Percentiles rank a stretch among this genome's conserved stretches.
Evolutionary conservation across 2,329 filamentous ascomycete species (phyloP).

Genomic region (Gaeumannomyces tritici): DNA sequence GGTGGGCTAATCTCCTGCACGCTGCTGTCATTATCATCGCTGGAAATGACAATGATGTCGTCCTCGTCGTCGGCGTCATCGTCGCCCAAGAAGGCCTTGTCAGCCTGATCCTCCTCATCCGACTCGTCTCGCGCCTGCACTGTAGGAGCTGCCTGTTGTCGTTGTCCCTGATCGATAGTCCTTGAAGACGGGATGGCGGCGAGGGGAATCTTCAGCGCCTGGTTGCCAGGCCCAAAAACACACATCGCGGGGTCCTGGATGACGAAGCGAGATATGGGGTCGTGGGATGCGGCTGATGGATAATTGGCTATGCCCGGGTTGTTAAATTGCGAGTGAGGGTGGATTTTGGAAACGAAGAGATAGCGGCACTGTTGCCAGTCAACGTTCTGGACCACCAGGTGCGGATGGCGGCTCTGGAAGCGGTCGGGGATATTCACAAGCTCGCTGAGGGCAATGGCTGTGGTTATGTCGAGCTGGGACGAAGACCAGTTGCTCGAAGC

Average conservation of each 20-base stretch:
- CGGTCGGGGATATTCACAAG: constrained; percentile 63
- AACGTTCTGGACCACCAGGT: constrained; percentile 63
- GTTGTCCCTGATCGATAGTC: background rate
- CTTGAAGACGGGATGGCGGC: constrained; percentile 1
- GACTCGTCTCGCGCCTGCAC: background rate
- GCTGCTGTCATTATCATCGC: constrained; percentile 14
- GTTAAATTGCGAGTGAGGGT: background rate
- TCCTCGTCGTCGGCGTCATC: background rate
- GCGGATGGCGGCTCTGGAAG: constrained; percentile 46
- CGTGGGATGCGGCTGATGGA: background rate
- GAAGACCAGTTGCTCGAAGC: constrained; percentile 44
- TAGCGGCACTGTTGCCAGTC: constrained; percentile 91
- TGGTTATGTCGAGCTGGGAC: constrained; percentile 50
- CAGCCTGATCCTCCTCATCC: background rate
- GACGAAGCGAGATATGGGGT: background rate
- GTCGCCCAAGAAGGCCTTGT: background rate
- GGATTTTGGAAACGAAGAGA: constrained; percentile 47
- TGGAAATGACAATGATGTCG: background rate
- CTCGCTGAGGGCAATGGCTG: constrained; percentile 70
- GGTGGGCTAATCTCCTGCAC: background rate
- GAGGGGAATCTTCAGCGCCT: background rate
- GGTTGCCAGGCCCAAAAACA: background rate
- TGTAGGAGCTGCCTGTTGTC: background rate
- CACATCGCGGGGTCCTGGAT: background rate
- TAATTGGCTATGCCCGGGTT: background rate